Conservation (phyloP, 192 early-diverging fungal genomes). For the Gryganskiella cystojenkinii region DNA sequence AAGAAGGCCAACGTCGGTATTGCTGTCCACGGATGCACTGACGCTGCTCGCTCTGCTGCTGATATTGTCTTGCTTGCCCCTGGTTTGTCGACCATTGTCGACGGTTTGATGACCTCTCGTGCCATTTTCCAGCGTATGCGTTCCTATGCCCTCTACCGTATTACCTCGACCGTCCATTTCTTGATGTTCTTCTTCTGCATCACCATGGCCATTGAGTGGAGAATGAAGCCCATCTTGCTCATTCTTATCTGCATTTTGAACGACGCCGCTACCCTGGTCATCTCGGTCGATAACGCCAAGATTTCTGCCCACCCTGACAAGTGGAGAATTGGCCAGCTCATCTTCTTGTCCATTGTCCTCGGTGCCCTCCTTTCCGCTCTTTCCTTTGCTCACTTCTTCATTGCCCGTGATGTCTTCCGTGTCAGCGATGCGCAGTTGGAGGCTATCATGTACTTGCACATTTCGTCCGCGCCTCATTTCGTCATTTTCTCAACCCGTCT, state of each 20-base stretch:
- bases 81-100: constrained; percentile 92
- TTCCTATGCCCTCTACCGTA: constrained; percentile 93
- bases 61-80: constrained; percentile 94
- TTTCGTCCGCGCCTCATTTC: constrained; percentile 92
- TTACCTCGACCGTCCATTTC: constrained; percentile 96
- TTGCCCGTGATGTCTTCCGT: constrained; percentile 74
- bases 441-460: constrained; percentile 94
- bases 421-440: constrained; percentile 72
- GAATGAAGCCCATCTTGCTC: constrained; percentile 80
- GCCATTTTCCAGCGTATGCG: constrained; percentile 97
- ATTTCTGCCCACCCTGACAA: constrained; percentile 92
- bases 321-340: constrained; percentile 93
- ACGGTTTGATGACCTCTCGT: constrained; percentile 89
- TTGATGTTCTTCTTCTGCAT: constrained; percentile 96
- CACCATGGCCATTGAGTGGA: constrained; percentile 83
- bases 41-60: constrained; percentile 93
- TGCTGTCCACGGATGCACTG: constrained; percentile 94
- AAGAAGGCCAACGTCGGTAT: constrained; percentile 99
- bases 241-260: constrained; percentile 93
- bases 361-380: constrained; percentile 77
- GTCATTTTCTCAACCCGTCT: constrained; percentile 95
- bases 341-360: constrained; percentile 83
- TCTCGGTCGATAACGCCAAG: constrained; percentile 92
- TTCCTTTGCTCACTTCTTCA: constrained; percentile 88
- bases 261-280: constrained; percentile 92